A percentile compares a stretch with the other conserved stretches of the same genome.
These are phyloP conservation scores for Scheffersomyces segobiensis DNA, from an alignment of 1,139 yeast genomes.

Conservation along the genomic window DNA sequence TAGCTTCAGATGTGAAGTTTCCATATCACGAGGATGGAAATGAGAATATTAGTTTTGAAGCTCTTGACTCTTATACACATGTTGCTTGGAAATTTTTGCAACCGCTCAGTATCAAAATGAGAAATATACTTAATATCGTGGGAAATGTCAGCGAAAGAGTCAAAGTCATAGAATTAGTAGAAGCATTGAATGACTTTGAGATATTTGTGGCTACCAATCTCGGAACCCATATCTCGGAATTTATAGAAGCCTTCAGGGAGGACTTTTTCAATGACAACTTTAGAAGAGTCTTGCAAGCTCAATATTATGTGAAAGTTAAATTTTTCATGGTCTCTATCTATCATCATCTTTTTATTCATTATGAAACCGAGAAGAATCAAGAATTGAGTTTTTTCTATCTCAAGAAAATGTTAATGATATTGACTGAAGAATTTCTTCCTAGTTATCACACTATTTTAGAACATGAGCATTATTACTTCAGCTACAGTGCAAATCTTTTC, in stretches of 20 bases:
- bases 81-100: constrained; percentile 1
- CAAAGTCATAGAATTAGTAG: constrained; percentile 8
- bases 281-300: constrained; percentile 2
- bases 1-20: constrained; percentile 26
- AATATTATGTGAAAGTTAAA: constrained; percentile 11
- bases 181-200: constrained; percentile 10
- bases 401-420: constrained; percentile 14
- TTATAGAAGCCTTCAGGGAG: constrained; percentile 3
- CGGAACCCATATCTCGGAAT: constrained; percentile 1
- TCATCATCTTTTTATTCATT: constrained; percentile 16
- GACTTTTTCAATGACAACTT: constrained; percentile 1
- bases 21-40: constrained; percentile 27
- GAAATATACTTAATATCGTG: background rate
- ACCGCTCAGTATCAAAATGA: background rate
- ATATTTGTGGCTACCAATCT: constrained; percentile 1
- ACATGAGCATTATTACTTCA: constrained; percentile 12
- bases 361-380: constrained; percentile 11
- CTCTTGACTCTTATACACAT: constrained; percentile 8
- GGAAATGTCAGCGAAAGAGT: constrained; percentile 1
- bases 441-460: constrained; percentile 12
- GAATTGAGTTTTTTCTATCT: constrained; percentile 13
- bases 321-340: constrained; percentile 12
- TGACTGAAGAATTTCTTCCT: constrained; percentile 15
- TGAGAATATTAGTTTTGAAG: constrained; percentile 16
- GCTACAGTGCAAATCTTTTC: constrained; percentile 10